phyloP scores from a whole-genome alignment of 306 rosid genomes.

The Cicer chorassanicum region DNA sequence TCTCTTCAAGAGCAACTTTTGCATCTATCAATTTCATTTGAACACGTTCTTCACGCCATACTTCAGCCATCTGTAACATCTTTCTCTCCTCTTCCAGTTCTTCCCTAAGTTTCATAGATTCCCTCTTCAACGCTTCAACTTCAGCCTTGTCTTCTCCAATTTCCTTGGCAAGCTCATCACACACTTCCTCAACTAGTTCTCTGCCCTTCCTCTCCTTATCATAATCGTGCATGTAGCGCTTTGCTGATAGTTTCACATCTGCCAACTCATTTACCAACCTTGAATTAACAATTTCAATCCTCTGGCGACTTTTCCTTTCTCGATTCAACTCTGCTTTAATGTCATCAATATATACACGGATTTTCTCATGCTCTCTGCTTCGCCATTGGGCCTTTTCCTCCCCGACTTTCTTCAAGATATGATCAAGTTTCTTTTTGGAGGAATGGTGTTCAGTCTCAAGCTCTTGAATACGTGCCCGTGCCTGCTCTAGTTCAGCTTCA shows the following conservation, averaged over 20 bases:
- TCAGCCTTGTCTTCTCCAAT: conserved; percentile 94
- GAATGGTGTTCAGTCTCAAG: conserved; percentile 78
- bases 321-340: conserved; percentile 69
- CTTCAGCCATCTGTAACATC: conserved; percentile 98
- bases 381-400: conserved; percentile 88
- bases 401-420: conserved; percentile 75
- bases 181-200: conserved; percentile 81
- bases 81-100: conserved; percentile 88
- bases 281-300: conserved; percentile 81
- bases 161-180: conserved; percentile 96
- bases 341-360: conserved; percentile 82
- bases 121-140: conserved; percentile 84
- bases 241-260: conserved; percentile 74
- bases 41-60: conserved; percentile 99
- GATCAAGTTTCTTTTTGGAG: conserved; percentile 89
- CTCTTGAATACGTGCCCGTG: conserved; percentile 74
- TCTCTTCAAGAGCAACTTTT: conserved; percentile 90
- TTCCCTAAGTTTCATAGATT: conserved; percentile 70
- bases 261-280: conserved; percentile 89
- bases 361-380: conserved; percentile 93
- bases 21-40: conserved; percentile 97
- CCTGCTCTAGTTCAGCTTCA: conserved; percentile 81
- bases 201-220: conserved; percentile 88
- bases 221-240: conserved; percentile 76
- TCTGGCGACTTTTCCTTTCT: conserved; percentile 85